Percentiles rank a stretch among this genome's conserved stretches.
Conservation (phyloP, 2,329 filamentous ascomycete genomes). For the Periconia sp. region DNA sequence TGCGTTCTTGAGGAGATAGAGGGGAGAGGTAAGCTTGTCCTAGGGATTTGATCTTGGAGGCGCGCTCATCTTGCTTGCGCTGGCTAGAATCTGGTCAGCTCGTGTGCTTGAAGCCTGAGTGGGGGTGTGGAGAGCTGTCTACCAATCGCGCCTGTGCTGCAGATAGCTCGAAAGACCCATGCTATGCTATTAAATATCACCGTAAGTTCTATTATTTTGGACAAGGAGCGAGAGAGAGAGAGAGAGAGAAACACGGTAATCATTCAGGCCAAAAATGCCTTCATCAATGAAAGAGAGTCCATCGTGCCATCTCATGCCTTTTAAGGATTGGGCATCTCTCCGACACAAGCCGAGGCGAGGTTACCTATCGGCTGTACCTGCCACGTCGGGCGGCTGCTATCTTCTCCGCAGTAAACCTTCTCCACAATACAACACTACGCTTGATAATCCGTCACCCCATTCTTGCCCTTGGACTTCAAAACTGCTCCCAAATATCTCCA, state of each 20-base stretch:
- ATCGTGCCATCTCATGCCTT: conserved; percentile 4
- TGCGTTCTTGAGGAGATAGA: conserved; percentile 65
- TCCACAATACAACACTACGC: not conserved
- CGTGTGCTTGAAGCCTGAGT: conserved; percentile 8
- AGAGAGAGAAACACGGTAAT: not conserved
- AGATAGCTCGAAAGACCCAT: conserved; percentile 66
- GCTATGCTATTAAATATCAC: conserved; percentile 33
- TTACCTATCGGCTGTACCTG: conserved; percentile 19
- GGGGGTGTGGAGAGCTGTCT: conserved; percentile 32
- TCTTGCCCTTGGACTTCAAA: not conserved
- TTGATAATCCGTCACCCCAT: not conserved
- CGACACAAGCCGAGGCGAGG: conserved; percentile 13
- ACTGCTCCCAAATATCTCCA: too few species aligned
- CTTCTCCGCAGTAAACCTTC: not conserved
- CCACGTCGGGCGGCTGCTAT: conserved; percentile 5
- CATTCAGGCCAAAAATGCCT: too few species aligned
- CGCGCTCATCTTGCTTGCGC: conserved; percentile 77
- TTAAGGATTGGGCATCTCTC: conserved; percentile 5
- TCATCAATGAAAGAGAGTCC: not conserved
- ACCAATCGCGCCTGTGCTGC: conserved; percentile 73
- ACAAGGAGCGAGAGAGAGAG: conserved; percentile 2
- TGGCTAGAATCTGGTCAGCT: conserved; percentile 55
- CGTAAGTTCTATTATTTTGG: not conserved
- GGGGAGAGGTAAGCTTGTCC: conserved; percentile 65
- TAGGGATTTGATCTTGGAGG: conserved; percentile 68